Evolutionary conservation across 1,284 basidiomycete genomes (phyloP).

Genomic region (Microbotryum silenes-acaulis): DNA sequence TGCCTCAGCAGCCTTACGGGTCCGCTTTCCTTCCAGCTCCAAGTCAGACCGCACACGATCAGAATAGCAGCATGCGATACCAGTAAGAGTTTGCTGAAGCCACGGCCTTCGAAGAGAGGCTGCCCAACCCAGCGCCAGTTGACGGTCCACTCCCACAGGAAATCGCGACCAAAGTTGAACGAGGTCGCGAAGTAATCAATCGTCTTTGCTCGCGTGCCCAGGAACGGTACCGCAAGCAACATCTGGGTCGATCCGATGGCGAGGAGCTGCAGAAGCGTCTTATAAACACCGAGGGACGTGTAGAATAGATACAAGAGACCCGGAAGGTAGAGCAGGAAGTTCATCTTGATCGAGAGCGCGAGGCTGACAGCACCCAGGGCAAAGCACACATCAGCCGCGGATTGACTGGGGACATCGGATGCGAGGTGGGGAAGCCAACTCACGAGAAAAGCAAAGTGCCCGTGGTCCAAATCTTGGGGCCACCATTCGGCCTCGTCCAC

Average conservation of each 20-base stretch:
- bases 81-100: constrained; percentile 60
- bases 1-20: constrained; percentile 51
- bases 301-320: constrained; percentile 72
- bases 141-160: constrained; percentile 95
- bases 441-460: constrained; percentile 68
- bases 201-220: constrained; percentile 50
- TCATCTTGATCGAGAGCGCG: constrained; percentile 94
- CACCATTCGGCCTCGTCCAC: not conserved
- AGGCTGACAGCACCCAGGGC: constrained; percentile 47
- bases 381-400: not conserved
- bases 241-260: constrained; percentile 45
- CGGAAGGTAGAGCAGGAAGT: constrained; percentile 82
- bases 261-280: constrained; percentile 28
- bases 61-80: constrained; percentile 57
- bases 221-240: constrained; percentile 63
- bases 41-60: constrained; percentile 54
- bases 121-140: constrained; percentile 89
- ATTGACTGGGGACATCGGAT: constrained; percentile 7
- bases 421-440: constrained; percentile 33
- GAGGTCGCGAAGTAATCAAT: constrained; percentile 63
- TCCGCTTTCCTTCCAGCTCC: constrained; percentile 49
- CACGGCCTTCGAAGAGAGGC: constrained; percentile 51
- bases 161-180: constrained; percentile 81
- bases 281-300: constrained; percentile 55
- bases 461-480: constrained; percentile 47